Conservation (phyloP, 805 yeast species). For the Yamadazyma ubonensis region DNA sequence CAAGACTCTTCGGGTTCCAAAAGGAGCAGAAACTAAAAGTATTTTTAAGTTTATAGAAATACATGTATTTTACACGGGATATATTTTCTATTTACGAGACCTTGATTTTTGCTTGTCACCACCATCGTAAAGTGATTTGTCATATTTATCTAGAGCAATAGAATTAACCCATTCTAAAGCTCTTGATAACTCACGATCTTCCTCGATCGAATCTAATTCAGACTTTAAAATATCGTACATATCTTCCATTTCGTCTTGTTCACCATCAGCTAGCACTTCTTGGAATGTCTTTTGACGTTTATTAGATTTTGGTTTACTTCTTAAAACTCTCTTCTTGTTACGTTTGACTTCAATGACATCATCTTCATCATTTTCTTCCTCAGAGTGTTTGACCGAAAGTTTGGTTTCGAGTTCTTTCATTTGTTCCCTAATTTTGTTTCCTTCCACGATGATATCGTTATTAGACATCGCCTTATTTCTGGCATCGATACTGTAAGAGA, state of each 20-base stretch:
- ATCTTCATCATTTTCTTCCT: constrained; percentile 24
- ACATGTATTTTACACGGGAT: constrained; percentile 1
- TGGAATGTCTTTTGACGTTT: constrained; percentile 38
- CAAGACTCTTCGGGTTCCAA: not conserved
- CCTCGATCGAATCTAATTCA: constrained; percentile 30
- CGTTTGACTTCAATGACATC: constrained; percentile 27
- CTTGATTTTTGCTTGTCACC: constrained; percentile 28
- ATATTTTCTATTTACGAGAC: constrained; percentile 14
- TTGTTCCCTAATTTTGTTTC: constrained; percentile 42
- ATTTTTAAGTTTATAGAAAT: constrained; percentile 7
- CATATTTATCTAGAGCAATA: constrained; percentile 51
- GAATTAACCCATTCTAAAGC: constrained; percentile 64
- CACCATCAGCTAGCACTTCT: constrained; percentile 30
- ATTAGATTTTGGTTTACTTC: constrained; percentile 28
- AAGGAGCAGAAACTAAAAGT: constrained; percentile 1
- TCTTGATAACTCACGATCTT: constrained; percentile 43
- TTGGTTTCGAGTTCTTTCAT: constrained; percentile 33
- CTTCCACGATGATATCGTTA: constrained; percentile 22
- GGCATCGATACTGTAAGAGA: constrained; percentile 54
- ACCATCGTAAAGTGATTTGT: constrained; percentile 58
- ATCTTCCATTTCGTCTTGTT: constrained; percentile 24
- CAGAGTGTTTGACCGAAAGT: constrained; percentile 14
- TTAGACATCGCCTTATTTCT: constrained; percentile 48
- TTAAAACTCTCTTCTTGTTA: constrained; percentile 27
- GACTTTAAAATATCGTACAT: constrained; percentile 26